Conservation (phyloP, 2,329 filamentous ascomycete genomes). For the Acrocalymma vagum region DNA sequence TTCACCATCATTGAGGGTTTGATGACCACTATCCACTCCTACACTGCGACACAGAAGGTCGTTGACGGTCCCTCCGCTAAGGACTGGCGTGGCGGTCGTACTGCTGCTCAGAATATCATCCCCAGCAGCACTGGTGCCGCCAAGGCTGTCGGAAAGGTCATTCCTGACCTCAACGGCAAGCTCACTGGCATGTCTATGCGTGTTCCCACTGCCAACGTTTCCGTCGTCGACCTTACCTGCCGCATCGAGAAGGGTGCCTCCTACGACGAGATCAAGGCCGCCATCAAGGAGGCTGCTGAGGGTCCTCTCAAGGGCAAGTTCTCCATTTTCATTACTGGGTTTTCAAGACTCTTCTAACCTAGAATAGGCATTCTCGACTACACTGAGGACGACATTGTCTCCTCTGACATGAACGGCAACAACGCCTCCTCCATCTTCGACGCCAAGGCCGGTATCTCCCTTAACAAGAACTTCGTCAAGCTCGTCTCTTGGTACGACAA, state of each 20-base stretch:
- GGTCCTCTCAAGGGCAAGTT: constrained; percentile 83
- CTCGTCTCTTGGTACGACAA: constrained; percentile 99
- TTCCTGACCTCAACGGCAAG: constrained; percentile 97
- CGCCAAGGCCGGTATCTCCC: constrained; percentile 97
- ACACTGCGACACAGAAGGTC: constrained; percentile 99
- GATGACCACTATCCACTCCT: constrained; percentile 99
- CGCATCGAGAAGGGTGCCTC: constrained; percentile 89
- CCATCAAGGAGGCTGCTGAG: constrained; percentile 84
- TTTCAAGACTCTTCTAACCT: constrained; percentile 25
- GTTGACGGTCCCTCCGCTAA: constrained; percentile 97
- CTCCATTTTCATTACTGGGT: neutral
- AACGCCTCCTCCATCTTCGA: constrained; percentile 97
- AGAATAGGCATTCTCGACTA: constrained; percentile 81
- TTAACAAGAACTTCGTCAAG: constrained; percentile 99
- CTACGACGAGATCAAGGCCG: constrained; percentile 92
- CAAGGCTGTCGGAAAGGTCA: constrained; percentile 99
- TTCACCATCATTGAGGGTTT: constrained; percentile 97
- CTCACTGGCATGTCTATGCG: constrained; percentile 99
- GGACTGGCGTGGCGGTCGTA: constrained; percentile 99
- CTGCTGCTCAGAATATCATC: constrained; percentile 99
- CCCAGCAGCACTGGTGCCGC: constrained; percentile 98
- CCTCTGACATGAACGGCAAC: constrained; percentile 92
- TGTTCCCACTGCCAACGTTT: constrained; percentile 98
- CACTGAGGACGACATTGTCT: constrained; percentile 97
- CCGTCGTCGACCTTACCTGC: constrained; percentile 95